Evolutionary conservation across 1,284 basidiomycete species (phyloP).

Genomic region (Peniophora sp.): DNA sequence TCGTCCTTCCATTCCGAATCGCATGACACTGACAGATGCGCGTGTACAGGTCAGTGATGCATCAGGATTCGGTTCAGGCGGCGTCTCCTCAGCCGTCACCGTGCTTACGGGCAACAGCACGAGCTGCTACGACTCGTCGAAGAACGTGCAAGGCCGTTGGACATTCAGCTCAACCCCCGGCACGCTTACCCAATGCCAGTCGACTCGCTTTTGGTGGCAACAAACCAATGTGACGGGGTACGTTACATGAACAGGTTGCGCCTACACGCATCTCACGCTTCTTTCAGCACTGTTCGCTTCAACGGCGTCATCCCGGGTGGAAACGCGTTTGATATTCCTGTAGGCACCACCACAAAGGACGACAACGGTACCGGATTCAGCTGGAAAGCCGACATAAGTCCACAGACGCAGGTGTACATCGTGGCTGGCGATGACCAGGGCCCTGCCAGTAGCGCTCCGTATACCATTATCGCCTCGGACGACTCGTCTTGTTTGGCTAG

Average conservation of each 20-base stretch:
- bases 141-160: constrained; percentile 44
- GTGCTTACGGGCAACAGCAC: constrained; percentile 43
- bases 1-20: background rate
- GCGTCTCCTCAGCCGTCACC: constrained; percentile 57
- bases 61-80: constrained; percentile 63
- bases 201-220: constrained; percentile 60
- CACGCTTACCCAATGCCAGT: constrained; percentile 52
- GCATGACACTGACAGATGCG: background rate
- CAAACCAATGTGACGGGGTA: constrained; percentile 46
- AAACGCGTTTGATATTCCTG: constrained; percentile 58
- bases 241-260: constrained; percentile 8
- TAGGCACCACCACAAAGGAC: constrained; percentile 27
- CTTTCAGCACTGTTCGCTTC: constrained; percentile 46
- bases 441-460: constrained; percentile 55
- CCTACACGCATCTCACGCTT: constrained; percentile 4
- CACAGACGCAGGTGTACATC: constrained; percentile 56
- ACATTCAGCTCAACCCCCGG: constrained; percentile 51
- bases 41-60: constrained; percentile 57
- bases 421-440: constrained; percentile 62
- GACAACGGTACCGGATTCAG: constrained; percentile 51
- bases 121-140: constrained; percentile 51
- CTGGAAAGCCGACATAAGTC: constrained; percentile 59
- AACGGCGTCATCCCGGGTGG: constrained; percentile 74
- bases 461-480: constrained; percentile 42
- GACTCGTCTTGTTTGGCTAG: constrained; percentile 46